Base-by-base conservation (phyloP, 306 rosid genomes). In the Carpinus viminea region DNA sequence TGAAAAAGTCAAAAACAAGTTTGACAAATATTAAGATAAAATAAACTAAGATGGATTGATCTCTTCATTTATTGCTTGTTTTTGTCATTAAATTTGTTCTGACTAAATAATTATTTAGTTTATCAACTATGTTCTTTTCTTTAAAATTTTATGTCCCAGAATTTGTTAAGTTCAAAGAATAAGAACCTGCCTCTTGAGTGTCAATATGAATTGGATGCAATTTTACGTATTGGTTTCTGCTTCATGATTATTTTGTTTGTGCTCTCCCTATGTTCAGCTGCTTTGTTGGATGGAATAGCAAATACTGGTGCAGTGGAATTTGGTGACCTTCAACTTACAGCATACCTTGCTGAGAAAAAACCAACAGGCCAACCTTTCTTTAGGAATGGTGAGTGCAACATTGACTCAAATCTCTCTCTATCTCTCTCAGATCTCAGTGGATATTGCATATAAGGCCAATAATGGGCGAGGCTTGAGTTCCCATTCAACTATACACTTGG, bases 351-450 rank as follows among this genome's bases (percentile, higher is more conserved):
- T 43, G 96, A 92, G 80, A 90, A 57, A 89, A 88, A 88, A 75
- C 84, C 97, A 74, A 91, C 96, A 13, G 96, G 98, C 76, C 85
- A 84, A 75, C 96, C 92, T 46, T 88, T 85, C 78, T 92, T 92
- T 72, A 87, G 92, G 83, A 89, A 91, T 78, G 91, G 98, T 91
- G 78, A 78, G 95, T 82, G 61, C 76, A 80, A 70, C 46, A 75
- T 68, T 56, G 47, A 51, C 53, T 79, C 41, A 48, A 70, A 46
- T 46, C 45, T 75, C 53, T 76, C 24, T 75, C 65, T 69, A 56
- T 70, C 9, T 61, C 53, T 70, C 76, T 77, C 56, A 24, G 45
- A 73, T 73, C 4, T 77, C 31, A 21, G 18, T 15, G 47, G 48
- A 51, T 68, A 21, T 47, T 78, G 26, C 46, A 43, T 77, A 16